Percentiles rank a stretch among this genome's conserved stretches.
Conservation (phyloP, 257 asterid species). For the Fraxinus americana region DNA sequence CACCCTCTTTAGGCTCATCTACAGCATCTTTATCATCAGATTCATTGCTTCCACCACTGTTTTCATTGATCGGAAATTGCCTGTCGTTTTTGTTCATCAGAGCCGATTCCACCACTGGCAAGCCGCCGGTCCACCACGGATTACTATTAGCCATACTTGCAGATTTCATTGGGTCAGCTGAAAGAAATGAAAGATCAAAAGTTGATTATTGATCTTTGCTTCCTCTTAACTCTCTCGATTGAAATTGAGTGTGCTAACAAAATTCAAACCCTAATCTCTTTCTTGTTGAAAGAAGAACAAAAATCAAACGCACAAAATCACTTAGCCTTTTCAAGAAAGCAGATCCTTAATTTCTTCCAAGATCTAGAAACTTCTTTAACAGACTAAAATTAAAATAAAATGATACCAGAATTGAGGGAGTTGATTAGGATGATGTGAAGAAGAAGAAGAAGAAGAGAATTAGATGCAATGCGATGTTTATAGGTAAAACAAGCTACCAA, state of each 20-base stretch:
- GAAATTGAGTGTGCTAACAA: neutral
- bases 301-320: neutral
- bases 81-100: conserved; percentile 30
- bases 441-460: neutral
- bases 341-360: neutral
- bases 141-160: conserved; percentile 32
- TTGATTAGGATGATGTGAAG: neutral
- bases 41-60: conserved; percentile 37
- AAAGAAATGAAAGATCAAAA: neutral
- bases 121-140: conserved; percentile 47
- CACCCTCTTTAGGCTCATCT: conserved; percentile 46
- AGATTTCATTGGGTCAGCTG: neutral
- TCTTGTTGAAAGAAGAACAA: neutral
- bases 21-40: conserved; percentile 34
- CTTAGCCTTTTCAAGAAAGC: neutral
- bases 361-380: neutral
- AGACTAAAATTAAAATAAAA: neutral
- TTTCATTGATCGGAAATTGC: conserved; percentile 34
- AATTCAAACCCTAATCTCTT: neutral
- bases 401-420: neutral
- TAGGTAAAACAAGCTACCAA: no score
- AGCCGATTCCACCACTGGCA: conserved; percentile 38
- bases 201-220: neutral
- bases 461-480: no score
- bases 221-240: neutral